Conservation (phyloP, 2,329 filamentous ascomycete genomes). For the Aurifilum marmelostoma region DNA sequence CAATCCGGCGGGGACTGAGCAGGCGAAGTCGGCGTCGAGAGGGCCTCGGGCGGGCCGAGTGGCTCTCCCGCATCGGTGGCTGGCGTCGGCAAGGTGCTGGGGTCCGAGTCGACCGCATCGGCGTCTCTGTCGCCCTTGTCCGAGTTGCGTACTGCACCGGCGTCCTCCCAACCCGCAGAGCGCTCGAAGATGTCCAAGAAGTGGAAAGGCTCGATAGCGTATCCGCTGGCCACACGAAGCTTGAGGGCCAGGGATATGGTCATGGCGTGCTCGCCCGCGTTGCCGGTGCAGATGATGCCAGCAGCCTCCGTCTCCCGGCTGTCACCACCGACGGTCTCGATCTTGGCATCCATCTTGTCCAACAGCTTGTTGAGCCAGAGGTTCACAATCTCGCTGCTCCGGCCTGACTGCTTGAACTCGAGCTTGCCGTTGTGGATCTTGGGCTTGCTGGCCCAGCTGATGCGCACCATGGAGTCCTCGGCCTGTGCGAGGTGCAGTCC, state of each 20-base stretch:
- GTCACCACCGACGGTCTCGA: slow-evolving; percentile 12
- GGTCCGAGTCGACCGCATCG: slow-evolving; percentile 3
- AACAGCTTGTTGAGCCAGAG: slow-evolving; percentile 38
- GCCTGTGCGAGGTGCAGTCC: slow-evolving; percentile 36
- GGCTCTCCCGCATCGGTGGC: not conserved
- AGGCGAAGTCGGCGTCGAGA: slow-evolving; percentile 13
- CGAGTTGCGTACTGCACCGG: not conserved
- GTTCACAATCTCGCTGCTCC: slow-evolving; percentile 39
- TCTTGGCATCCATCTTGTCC: slow-evolving; percentile 18
- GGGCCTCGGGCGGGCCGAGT: not conserved
- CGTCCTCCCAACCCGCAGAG: slow-evolving; percentile 22
- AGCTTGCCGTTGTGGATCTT: slow-evolving; percentile 35
- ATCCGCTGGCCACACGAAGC: slow-evolving; percentile 38
- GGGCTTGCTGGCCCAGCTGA: slow-evolving; percentile 40
- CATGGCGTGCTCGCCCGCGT: slow-evolving; percentile 42
- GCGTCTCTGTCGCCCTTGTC: not conserved
- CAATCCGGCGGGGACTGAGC: not conserved
- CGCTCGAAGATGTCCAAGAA: slow-evolving; percentile 37
- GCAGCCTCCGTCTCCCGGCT: slow-evolving; percentile 3
- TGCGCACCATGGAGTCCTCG: slow-evolving; percentile 38
- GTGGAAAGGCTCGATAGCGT: slow-evolving; percentile 42
- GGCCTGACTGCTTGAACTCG: slow-evolving; percentile 35
- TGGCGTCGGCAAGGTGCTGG: not conserved
- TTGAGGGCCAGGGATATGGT: slow-evolving; percentile 42
- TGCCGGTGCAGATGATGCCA: slow-evolving; percentile 38